Percentiles rank a stretch among this genome's conserved stretches.
phyloP scores from a whole-genome alignment of 257 asterid genomes.

The Solanum pinnatisectum region DNA sequence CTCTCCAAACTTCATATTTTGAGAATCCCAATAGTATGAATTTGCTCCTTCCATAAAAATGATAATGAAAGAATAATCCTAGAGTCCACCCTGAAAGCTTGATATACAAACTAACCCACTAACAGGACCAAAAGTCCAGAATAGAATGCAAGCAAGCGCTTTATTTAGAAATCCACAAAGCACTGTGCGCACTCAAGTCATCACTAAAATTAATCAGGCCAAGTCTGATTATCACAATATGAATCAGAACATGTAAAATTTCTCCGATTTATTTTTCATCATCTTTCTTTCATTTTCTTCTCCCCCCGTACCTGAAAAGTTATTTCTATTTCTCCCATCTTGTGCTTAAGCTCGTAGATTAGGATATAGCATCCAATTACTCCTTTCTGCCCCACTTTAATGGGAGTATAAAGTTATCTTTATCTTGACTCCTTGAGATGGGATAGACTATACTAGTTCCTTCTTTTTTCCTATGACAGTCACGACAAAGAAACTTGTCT shows the following conservation, averaged over 20 bases:
- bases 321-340: not conserved
- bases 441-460: not conserved
- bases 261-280: not conserved
- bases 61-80: not conserved
- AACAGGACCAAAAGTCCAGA: not conserved
- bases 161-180: not conserved
- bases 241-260: not conserved
- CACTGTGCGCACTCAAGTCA: not conserved
- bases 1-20: not conserved
- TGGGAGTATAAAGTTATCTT: not conserved
- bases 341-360: not conserved
- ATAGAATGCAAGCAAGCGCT: not conserved
- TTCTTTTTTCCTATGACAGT: not conserved
- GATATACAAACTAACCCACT: not conserved
- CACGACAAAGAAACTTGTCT: not conserved
- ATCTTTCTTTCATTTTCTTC: not conserved
- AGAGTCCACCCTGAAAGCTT: not conserved
- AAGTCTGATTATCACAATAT: not conserved
- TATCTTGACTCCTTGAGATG: not conserved
- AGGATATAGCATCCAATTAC: not conserved
- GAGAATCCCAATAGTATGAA: not conserved
- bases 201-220: not conserved
- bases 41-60: not conserved
- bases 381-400: not conserved
- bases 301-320: not conserved